Conservation (phyloP, 805 yeast genomes). For the Yamadazyma akitaensis region DNA sequence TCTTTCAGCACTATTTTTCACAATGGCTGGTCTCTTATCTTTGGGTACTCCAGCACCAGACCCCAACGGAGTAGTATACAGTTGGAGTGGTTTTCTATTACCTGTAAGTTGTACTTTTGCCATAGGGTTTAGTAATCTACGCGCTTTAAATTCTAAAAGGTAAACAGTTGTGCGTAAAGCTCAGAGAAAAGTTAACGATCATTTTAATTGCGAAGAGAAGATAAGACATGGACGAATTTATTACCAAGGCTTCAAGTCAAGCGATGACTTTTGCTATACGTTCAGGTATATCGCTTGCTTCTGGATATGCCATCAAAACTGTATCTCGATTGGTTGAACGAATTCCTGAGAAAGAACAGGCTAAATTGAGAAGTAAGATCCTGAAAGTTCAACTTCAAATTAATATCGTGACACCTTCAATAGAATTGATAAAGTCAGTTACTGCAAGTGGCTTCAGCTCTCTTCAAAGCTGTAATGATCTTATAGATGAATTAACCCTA, state of each 20-base stretch:
- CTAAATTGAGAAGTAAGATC: conserved; percentile 38
- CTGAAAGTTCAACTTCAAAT: conserved; percentile 54
- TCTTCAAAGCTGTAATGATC: conserved; percentile 49
- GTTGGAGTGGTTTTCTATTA: conserved; percentile 33
- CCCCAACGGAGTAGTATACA: conserved; percentile 50
- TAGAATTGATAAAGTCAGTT: conserved; percentile 61
- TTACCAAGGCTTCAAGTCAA: conserved; percentile 63
- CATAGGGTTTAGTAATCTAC: not conserved
- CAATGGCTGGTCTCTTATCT: conserved; percentile 51
- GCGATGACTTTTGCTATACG: conserved; percentile 78
- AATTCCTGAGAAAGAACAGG: conserved; percentile 53
- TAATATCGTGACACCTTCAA: conserved; percentile 59
- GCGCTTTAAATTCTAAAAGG: not conserved
- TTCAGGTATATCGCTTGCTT: conserved; percentile 72
- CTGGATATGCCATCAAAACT: conserved; percentile 67
- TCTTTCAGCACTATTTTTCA: conserved; percentile 48
- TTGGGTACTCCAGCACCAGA: conserved; percentile 68
- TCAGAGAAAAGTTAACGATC: not conserved
- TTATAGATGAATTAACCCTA: conserved; percentile 52
- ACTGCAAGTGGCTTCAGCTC: conserved; percentile 62
- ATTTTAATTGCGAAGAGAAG: not conserved
- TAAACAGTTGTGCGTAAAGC: not conserved
- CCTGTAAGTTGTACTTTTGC: conserved; percentile 5
- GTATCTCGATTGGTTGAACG: conserved; percentile 53
- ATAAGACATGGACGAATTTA: conserved; percentile 37